A percentile compares a stretch with the other conserved stretches of the same genome.
phyloP scores from a whole-genome alignment of 192 early-diverging fungal genomes.

The Coemansia sp. region DNA sequence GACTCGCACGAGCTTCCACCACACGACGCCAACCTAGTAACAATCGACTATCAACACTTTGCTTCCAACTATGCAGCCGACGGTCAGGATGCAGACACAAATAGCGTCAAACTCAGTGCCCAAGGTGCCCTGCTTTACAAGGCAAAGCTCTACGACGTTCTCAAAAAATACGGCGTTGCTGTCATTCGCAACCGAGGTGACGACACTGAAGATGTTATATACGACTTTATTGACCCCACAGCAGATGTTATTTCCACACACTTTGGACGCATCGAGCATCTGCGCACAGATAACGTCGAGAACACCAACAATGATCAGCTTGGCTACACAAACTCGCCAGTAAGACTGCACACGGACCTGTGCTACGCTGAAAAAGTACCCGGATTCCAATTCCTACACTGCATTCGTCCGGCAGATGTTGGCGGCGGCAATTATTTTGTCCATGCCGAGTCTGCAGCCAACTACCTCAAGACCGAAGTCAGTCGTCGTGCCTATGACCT shows the following conservation, averaged over 20 bases:
- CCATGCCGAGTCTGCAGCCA: conserved; percentile 50
- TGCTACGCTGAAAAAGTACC: conserved; percentile 45
- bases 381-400: conserved; percentile 53
- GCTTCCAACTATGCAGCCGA: conserved; percentile 4
- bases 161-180: conserved; percentile 45
- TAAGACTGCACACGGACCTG: conserved; percentile 50
- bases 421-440: conserved; percentile 55
- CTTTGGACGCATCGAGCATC: conserved; percentile 53
- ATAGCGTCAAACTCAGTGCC: conserved; percentile 1
- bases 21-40: conserved; percentile 32
- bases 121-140: conserved; percentile 25
- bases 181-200: conserved; percentile 45
- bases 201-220: conserved; percentile 51
- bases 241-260: conserved; percentile 49
- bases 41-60: conserved; percentile 35
- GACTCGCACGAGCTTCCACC: conserved; percentile 35
- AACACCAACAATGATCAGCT: conserved; percentile 54
- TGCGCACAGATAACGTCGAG: conserved; percentile 50
- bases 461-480: conserved; percentile 51
- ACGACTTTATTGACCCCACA: conserved; percentile 46
- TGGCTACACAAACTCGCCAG: conserved; percentile 49
- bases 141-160: conserved; percentile 22
- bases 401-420: conserved; percentile 48
- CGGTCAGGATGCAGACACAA: not conserved
- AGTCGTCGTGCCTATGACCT: conserved; percentile 49